A percentile compares a stretch with the other conserved stretches of the same genome.
Conservation (phyloP, 2,329 filamentous ascomycete genomes). For the Diaporthe citrichinensis region DNA sequence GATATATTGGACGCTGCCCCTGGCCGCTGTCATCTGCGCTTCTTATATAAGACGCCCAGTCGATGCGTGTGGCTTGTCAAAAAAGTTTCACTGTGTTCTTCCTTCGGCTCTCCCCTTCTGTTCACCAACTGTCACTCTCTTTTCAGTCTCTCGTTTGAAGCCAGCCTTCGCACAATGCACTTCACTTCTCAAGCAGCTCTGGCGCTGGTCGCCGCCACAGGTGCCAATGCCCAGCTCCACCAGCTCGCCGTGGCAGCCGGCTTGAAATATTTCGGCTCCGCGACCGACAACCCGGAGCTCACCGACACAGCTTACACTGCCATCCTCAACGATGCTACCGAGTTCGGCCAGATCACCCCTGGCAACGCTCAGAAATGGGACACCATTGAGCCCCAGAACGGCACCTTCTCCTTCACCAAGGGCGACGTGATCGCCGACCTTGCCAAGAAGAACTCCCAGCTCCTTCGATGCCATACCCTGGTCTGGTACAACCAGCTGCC, state of each 20-base stretch:
- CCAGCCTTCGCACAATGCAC: conserved; percentile 40
- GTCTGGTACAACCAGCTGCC: conserved; percentile 68
- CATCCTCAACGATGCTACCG: conserved; percentile 66
- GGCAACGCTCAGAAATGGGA: conserved; percentile 77
- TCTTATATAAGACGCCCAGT: neutral
- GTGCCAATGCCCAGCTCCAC: conserved; percentile 56
- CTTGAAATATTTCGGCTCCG: conserved; percentile 74
- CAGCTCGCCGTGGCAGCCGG: conserved; percentile 69
- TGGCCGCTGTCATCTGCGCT: neutral
- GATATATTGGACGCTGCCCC: conserved; percentile 33
- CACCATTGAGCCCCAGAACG: conserved; percentile 69
- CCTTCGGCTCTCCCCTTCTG: neutral
- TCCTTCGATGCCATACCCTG: conserved; percentile 75
- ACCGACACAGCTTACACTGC: conserved; percentile 67
- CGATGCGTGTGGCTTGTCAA: neutral
- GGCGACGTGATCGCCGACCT: conserved; percentile 68
- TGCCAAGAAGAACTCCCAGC: conserved; percentile 62
- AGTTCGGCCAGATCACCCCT: conserved; percentile 76
- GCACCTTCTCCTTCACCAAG: conserved; percentile 69
- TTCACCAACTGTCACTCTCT: conserved; percentile 9
- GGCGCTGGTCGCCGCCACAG: conserved; percentile 41
- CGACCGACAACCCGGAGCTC: conserved; percentile 71
- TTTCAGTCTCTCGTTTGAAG: conserved; percentile 37
- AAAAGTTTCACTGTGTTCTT: neutral
- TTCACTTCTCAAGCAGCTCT: conserved; percentile 39